Conservation (phyloP, 163 green algal genomes). For the Chlamydomonas reinhardtii region DNA sequence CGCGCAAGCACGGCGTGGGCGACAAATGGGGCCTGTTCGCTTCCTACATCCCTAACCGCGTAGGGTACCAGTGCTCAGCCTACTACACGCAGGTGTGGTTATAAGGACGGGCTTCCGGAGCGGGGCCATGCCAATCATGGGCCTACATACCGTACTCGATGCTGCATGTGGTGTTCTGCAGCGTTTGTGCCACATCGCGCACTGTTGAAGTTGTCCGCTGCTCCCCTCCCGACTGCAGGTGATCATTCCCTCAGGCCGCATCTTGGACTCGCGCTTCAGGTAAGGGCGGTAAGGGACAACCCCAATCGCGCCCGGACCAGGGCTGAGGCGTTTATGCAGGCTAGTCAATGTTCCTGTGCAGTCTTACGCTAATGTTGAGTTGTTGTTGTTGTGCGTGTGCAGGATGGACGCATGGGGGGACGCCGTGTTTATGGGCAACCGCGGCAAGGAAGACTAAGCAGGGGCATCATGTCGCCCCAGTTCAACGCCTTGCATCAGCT, state of each 20-base stretch:
- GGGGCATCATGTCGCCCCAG: too few relatives aligned
- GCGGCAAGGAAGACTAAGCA: background rate
- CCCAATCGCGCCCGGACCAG: too few relatives aligned
- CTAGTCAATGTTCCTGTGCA: background rate
- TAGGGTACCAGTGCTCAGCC: constrained; percentile 83
- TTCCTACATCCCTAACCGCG: constrained; percentile 73
- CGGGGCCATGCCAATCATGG: too few relatives aligned
- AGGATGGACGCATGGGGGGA: constrained; percentile 38
- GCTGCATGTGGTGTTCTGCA: too few relatives aligned
- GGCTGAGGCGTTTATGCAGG: too few relatives aligned
- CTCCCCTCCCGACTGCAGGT: constrained; percentile 52
- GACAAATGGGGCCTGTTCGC: constrained; percentile 88
- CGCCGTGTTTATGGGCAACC: constrained; percentile 1
- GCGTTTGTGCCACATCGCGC: background rate
- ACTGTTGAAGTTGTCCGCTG: background rate
- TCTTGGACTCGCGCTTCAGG: constrained; percentile 71
- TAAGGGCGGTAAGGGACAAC: background rate
- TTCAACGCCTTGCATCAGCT: too few relatives aligned
- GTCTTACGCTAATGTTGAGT: background rate
- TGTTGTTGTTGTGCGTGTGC: background rate
- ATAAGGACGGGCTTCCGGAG: background rate
- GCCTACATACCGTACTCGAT: background rate
- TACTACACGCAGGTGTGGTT: constrained; percentile 69
- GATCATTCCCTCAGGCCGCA: constrained; percentile 65
- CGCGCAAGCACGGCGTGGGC: constrained; percentile 67